phyloP scores from a whole-genome alignment of 164 flowering plant species.

The Vitis labrusca region DNA sequence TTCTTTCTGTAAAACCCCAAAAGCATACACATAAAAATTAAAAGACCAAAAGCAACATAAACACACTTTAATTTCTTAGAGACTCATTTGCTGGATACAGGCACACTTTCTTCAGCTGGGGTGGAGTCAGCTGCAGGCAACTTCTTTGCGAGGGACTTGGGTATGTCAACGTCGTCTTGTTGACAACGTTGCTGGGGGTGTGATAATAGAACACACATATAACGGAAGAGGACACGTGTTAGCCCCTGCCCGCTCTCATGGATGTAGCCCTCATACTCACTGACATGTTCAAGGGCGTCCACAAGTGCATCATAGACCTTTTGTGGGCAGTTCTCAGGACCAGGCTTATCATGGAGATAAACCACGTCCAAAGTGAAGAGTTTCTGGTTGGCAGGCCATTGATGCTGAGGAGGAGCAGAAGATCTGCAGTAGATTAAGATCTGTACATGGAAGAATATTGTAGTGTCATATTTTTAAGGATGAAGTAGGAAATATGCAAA shows the following conservation, averaged over 20 bases:
- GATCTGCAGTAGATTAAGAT: slow-evolving; percentile 92
- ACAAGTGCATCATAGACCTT: slow-evolving; percentile 88
- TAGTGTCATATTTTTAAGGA: neutral
- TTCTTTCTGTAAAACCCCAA: neutral
- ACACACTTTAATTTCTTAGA: neutral
- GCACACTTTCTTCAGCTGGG: slow-evolving; percentile 47
- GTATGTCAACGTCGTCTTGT: slow-evolving; percentile 79
- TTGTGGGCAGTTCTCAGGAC: slow-evolving; percentile 90
- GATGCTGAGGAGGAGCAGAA: slow-evolving; percentile 58
- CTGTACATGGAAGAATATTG: slow-evolving; percentile 34
- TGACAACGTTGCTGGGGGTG: slow-evolving; percentile 91
- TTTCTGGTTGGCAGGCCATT: slow-evolving; percentile 71
- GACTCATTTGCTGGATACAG: slow-evolving; percentile 53
- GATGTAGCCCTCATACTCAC: slow-evolving; percentile 86
- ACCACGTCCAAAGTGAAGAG: slow-evolving; percentile 85
- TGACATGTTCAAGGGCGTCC: slow-evolving; percentile 81
- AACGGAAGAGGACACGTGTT: slow-evolving; percentile 60
- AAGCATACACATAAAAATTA: neutral
- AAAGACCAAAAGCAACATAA: neutral
- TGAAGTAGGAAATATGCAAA: neutral
- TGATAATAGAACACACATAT: slow-evolving; percentile 65
- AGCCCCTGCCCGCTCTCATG: slow-evolving; percentile 83
- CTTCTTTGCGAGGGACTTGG: slow-evolving; percentile 77
- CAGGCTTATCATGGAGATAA: slow-evolving; percentile 92
- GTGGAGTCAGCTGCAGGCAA: slow-evolving; percentile 41